Percentiles rank a stretch among this genome's conserved stretches.
Conservation (phyloP, 2,329 filamentous ascomycete species). For the Tolypocladium tundrense region DNA sequence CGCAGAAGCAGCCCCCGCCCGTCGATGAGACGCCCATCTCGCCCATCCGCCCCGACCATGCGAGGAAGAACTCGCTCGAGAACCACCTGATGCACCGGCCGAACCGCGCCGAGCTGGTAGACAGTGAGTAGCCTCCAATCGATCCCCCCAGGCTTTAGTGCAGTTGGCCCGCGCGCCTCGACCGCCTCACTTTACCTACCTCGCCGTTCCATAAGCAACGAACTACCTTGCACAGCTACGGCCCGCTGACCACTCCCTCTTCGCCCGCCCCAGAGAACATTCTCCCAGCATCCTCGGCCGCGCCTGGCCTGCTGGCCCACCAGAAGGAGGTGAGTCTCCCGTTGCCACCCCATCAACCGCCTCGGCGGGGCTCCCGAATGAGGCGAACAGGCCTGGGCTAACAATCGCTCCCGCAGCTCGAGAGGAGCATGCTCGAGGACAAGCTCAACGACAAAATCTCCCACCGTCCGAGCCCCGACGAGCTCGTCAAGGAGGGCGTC, state of each 20-base stretch:
- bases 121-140: slow-evolving; percentile 46
- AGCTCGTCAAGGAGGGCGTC: slow-evolving; percentile 70
- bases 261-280: slow-evolving; percentile 58
- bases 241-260: background rate
- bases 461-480: slow-evolving; percentile 64
- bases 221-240: background rate
- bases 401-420: slow-evolving; percentile 37
- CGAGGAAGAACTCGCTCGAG: slow-evolving; percentile 60
- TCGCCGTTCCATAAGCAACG: background rate
- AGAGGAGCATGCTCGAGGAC: slow-evolving; percentile 81
- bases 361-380: background rate
- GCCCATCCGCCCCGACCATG: slow-evolving; percentile 39
- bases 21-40: slow-evolving; percentile 45
- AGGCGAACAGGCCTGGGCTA: background rate
- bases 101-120: slow-evolving; percentile 65
- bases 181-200: background rate
- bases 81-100: slow-evolving; percentile 64
- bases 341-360: background rate
- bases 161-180: background rate
- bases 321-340: slow-evolving; percentile 54
- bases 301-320: slow-evolving; percentile 67
- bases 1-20: slow-evolving; percentile 7
- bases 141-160: background rate
- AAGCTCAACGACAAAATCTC: slow-evolving; percentile 79
- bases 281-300: slow-evolving; percentile 66